Evolutionary conservation across 768 basidiomycete species (phyloP).

Genomic region (Tricholoma flavovirens): DNA sequence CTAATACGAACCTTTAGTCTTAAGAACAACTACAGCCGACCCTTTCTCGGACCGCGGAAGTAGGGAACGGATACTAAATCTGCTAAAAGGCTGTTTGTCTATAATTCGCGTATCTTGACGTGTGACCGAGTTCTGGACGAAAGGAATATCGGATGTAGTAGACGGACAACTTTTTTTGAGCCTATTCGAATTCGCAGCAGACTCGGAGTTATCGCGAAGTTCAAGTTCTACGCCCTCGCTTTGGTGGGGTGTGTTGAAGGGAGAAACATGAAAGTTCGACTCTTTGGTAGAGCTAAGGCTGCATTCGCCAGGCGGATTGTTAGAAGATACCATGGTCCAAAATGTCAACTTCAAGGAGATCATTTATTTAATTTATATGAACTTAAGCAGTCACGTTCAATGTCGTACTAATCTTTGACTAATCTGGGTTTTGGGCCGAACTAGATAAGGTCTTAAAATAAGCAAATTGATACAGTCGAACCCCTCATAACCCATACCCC

Average conservation of each 20-base stretch:
- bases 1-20: conserved; percentile 38
- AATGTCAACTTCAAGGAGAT: too few species aligned
- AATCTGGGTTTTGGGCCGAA: too few species aligned
- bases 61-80: background rate
- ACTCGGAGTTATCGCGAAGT: background rate
- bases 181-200: too few species aligned
- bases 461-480: too few species aligned
- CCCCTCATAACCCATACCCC: too few species aligned
- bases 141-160: background rate
- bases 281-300: background rate
- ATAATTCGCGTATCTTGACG: background rate
- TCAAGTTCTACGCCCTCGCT: background rate
- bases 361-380: too few species aligned
- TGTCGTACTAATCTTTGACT: too few species aligned
- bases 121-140: background rate
- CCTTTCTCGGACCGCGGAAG: background rate
- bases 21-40: conserved; percentile 28
- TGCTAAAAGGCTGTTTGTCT: background rate
- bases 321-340: background rate
- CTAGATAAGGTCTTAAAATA: too few species aligned
- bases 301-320: background rate
- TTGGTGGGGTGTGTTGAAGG: background rate
- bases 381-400: too few species aligned
- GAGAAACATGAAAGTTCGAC: background rate
- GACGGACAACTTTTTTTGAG: background rate